phyloP scores from a whole-genome alignment of 148 eudicot species.

The Vaccinium myrtillus region DNA sequence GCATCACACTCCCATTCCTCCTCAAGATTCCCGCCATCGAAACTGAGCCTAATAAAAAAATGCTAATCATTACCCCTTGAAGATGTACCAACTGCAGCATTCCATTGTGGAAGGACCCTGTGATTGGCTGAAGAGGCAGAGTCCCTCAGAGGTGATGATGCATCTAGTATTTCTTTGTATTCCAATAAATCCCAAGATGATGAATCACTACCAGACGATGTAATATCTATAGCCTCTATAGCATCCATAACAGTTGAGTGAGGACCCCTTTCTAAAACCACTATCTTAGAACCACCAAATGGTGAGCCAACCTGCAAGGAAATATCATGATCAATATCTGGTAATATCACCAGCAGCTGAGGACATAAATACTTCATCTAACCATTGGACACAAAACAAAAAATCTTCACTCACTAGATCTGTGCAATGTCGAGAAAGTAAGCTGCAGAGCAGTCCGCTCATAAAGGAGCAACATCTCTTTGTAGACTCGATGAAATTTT shows the following conservation, averaged over 20 bases:
- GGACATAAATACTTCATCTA: background rate
- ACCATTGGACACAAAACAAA: background rate
- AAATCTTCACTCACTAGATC: slow-evolving; percentile 23
- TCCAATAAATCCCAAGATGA: slow-evolving; percentile 47
- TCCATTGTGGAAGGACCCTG: slow-evolving; percentile 39
- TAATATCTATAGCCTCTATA: slow-evolving; percentile 55
- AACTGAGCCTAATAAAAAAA: background rate
- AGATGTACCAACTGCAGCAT: slow-evolving; percentile 26
- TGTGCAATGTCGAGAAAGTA: slow-evolving; percentile 23
- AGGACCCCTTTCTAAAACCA: slow-evolving; percentile 13
- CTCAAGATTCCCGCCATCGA: no score
- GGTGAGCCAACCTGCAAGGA: slow-evolving; percentile 38
- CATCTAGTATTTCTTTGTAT: slow-evolving; percentile 33
- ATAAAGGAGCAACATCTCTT: slow-evolving; percentile 35
- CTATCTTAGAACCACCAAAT: slow-evolving; percentile 25
- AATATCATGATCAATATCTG: slow-evolving; percentile 9
- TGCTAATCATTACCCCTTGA: slow-evolving; percentile 31
- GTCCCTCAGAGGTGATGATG: slow-evolving; percentile 27
- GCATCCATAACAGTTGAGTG: slow-evolving; percentile 27
- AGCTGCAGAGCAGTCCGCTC: slow-evolving; percentile 30
- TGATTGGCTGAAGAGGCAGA: slow-evolving; percentile 32
- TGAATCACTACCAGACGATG: slow-evolving; percentile 60
- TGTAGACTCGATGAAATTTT: slow-evolving; percentile 28
- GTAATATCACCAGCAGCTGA: background rate
- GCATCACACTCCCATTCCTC: no score